Evolutionary conservation across 352 stramenopile genomes (phyloP).

Genomic region (Globisporangium abappressorium): DNA sequence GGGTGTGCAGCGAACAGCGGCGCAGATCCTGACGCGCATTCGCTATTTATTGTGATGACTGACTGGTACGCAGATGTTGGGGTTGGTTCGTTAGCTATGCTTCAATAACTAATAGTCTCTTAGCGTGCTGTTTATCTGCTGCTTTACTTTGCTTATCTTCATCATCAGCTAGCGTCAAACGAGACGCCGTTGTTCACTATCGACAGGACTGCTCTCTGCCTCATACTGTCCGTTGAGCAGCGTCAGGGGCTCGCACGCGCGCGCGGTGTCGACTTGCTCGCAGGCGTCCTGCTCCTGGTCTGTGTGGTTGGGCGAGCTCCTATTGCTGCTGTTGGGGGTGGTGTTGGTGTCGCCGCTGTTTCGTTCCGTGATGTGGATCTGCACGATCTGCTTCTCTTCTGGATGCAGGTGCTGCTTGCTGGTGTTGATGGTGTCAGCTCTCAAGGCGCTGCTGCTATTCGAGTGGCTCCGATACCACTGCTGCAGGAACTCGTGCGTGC

Average conservation of each 20-base stretch:
- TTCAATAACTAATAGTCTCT: constrained; percentile 4
- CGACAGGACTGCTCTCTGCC: neutral
- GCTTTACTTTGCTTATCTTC: neutral
- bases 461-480: constrained; percentile 16
- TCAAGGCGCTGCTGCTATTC: neutral
- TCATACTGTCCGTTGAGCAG: constrained; percentile 5
- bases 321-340: constrained; percentile 8
- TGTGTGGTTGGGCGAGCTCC: neutral
- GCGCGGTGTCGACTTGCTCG: constrained; percentile 10
- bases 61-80: neutral
- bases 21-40: constrained; percentile 52
- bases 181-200: constrained; percentile 4
- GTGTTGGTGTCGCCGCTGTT: neutral
- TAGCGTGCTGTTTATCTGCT: neutral
- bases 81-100: neutral
- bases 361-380: neutral
- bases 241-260: constrained; percentile 10
- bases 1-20: constrained; percentile 27
- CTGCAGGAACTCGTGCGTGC: constrained; percentile 62
- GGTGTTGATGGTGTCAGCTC: neutral
- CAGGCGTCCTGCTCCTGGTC: constrained; percentile 2
- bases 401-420: neutral
- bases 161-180: neutral
- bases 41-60: constrained; percentile 54
- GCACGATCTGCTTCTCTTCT: constrained; percentile 3